Base-by-base conservation (phyloP, 2,329 filamentous ascomycete species). In the Zymoseptoria crescenta region DNA sequence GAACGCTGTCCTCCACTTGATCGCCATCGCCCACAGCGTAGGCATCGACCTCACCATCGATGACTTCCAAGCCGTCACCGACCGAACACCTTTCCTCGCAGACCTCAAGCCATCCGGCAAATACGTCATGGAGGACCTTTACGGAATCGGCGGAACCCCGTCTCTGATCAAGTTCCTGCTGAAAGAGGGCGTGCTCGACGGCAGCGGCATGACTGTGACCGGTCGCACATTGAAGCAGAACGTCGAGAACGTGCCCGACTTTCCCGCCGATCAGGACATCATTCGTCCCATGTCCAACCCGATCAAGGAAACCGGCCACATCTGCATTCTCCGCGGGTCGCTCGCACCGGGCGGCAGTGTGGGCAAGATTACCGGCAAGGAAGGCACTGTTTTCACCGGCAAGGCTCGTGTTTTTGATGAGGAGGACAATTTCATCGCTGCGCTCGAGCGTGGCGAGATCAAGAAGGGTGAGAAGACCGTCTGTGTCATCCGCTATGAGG, bases 381-480 rank as follows among this genome's bases (percentile, higher is more conserved):
- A 90, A 74, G 87, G 87, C 21, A 80, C 82, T 10, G 69, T 76
- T 8, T 90, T 90, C 74, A 82, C 78, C 1, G 87, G 87, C 54
- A 87, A 85, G 69, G 87, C 87, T 2, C 84, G 83, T 64, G 85
- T 86, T 66, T 90, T 86, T 72, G 84, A 90, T 68, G 79, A 79
- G 20, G 87, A 90, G 72, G 85, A 89, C 64, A 78, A 81, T 61
- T 88, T 90, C 75, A 84, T 89, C 67, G 71, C 76, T 35, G 85
- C 86, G 1, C 80, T 90, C 28, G 87, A 89, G 73, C 75, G 76
- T 45, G 83, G 84, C 21, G 84, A 86, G 64, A 84, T 89, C 72
- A 87, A 86, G 72, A 87, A 88, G 77, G 86, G 86, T 56, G 87
- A 90, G 70, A 90, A 89, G 76, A 88, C 84, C 0, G 87, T 90